A percentile compares a stretch with the other conserved stretches of the same genome.
Conservation (phyloP, 2,329 filamentous ascomycete species). For the Emmonsiellopsis sp. region DNA sequence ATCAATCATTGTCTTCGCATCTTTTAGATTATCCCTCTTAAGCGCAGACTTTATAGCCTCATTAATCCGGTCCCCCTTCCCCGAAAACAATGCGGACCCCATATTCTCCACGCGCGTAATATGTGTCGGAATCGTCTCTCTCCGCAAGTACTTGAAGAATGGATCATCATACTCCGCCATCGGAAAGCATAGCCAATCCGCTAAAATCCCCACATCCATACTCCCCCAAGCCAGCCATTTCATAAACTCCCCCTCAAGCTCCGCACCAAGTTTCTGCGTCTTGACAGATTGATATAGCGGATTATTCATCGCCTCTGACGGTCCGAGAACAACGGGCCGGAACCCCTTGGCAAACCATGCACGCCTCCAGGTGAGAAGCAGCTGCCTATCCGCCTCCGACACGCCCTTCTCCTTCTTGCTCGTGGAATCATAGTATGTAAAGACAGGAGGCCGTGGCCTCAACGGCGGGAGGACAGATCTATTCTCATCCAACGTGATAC, state of each 20-base stretch:
- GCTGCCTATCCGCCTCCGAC: constrained; percentile 63
- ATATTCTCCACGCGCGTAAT: constrained; percentile 63
- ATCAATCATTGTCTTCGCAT: constrained; percentile 55
- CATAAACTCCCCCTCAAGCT: constrained; percentile 62
- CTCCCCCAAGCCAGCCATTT: constrained; percentile 89
- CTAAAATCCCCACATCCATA: constrained; percentile 75
- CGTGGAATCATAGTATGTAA: constrained; percentile 80
- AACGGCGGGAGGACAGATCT: constrained; percentile 75
- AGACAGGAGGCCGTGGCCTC: constrained; percentile 61
- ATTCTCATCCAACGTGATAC: constrained; percentile 70
- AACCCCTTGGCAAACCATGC: constrained; percentile 97
- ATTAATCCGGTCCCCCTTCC: constrained; percentile 55
- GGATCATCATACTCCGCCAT: constrained; percentile 70
- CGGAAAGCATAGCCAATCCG: constrained; percentile 71
- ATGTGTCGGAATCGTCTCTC: constrained; percentile 63
- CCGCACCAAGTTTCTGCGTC: constrained; percentile 45
- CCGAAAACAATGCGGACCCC: constrained; percentile 63
- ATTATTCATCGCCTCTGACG: constrained; percentile 73
- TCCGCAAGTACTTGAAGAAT: constrained; percentile 62
- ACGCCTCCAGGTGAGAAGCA: constrained; percentile 79
- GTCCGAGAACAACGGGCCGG: constrained; percentile 69
- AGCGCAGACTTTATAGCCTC: constrained; percentile 55
- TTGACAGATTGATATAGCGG: constrained; percentile 67
- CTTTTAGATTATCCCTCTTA: constrained; percentile 45
- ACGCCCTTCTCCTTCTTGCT: constrained; percentile 53